Percentiles rank a stretch among this genome's conserved stretches.
Evolutionary conservation across 192 early-diverging fungal species (phyloP).

Genomic region (Lunasporangiospora selenospora): DNA sequence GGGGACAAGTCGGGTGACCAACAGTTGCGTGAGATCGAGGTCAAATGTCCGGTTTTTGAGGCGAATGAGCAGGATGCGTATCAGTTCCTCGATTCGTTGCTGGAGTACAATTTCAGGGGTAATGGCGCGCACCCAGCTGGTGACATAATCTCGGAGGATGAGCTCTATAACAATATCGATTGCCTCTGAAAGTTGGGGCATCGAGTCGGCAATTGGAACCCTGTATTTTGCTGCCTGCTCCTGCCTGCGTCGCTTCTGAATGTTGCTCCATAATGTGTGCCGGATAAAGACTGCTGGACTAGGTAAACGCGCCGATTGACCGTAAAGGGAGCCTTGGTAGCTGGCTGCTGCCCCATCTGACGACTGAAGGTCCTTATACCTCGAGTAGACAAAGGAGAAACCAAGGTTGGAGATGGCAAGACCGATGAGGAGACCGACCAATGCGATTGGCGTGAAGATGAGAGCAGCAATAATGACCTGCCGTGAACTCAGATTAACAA

Average conservation of each 20-base stretch:
- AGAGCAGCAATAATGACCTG: no score
- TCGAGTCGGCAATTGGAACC: conserved; percentile 27
- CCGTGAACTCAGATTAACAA: no score
- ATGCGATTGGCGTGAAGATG: conserved; percentile 22
- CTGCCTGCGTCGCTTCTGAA: conserved; percentile 24
- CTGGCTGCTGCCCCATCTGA: no score
- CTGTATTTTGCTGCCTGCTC: conserved; percentile 42
- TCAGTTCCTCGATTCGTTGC: conserved; percentile 52
- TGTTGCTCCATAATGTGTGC: conserved; percentile 22
- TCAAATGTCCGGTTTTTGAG: conserved; percentile 52
- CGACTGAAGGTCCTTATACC: no score
- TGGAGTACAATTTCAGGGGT: conserved; percentile 56
- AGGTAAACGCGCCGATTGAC: conserved; percentile 27
- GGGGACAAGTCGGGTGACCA: conserved; percentile 70
- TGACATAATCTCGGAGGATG: conserved; percentile 65
- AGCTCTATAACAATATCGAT: conserved; percentile 56
- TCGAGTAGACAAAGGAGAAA: conserved; percentile 37
- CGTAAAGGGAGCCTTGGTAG: no score
- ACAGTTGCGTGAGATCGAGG: conserved; percentile 67
- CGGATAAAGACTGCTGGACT: conserved; percentile 40
- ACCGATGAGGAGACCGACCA: conserved; percentile 16
- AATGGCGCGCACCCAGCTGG: conserved; percentile 60
- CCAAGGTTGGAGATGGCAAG: conserved; percentile 36
- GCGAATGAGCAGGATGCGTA: conserved; percentile 47
- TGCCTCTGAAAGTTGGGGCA: conserved; percentile 41